Base-by-base conservation (phyloP, 495 filamentous ascomycete species). In the Aspergillus saccharolyticus region DNA sequence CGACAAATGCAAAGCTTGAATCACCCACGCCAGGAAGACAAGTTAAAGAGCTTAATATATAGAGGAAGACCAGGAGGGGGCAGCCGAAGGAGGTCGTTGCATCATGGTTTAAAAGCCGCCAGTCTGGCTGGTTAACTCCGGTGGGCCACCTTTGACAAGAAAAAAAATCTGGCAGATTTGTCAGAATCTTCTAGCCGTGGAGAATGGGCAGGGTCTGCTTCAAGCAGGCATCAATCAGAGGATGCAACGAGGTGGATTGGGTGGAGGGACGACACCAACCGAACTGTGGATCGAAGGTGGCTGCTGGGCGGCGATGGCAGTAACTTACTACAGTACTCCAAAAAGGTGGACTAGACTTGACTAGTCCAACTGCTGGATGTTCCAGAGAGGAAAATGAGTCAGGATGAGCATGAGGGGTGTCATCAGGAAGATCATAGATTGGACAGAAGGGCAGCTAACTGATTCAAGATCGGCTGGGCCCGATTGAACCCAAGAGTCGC, bases 161-260 rank as follows among this genome's bases (percentile, higher is more conserved):
- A 50, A 50, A 39, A 39, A 50, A 33, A 30, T 50, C 14, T 24
- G 28, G 47, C 17, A 24, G 47, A 50, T 50, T 50, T 50, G 47
- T 50, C 22, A 50, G 47, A 28, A 39, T 39, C 33, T 39, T 39
- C 33, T 39, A 39, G 33, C 33, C 33, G 33, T 39, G 33, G 33
- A 39, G 33, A 39, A 39, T 4, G 33, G 14, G 14, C 33, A 39
- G 33, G 33, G 33, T 39, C 33, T 39, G 33, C 33, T 8, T 28
- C 5, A 15, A 12, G 6, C 4, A 39, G 33, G 33, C 33, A 6
- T 25, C 46, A 50, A 50, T 50, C 47, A 30, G 22, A 24, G 22
- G 24, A 10, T 28, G 24, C 1, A 18, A 28, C 20, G 21, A 50
- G 47, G 28, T 28, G 47, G 47, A 50, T 12, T 39, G 5, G 33